Evolutionary conservation across 2,329 filamentous ascomycete genomes (phyloP).

Genomic region (Paracorniculantispora psalliotae): DNA sequence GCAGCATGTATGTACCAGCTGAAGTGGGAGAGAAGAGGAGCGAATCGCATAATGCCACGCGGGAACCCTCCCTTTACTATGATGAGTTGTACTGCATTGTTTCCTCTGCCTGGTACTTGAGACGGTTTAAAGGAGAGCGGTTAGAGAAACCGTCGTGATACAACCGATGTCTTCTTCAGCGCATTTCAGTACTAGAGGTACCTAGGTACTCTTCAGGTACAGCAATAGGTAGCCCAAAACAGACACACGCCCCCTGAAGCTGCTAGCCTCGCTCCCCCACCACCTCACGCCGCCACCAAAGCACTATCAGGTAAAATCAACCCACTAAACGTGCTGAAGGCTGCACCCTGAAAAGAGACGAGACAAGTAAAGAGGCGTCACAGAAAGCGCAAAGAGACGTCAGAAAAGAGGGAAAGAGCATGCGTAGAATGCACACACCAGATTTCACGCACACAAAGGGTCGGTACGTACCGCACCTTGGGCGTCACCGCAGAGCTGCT

Average conservation of each 20-base stretch:
- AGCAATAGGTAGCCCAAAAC: too few relatives aligned
- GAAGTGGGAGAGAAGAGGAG: not conserved
- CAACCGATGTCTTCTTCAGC: not conserved
- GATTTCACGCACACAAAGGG: not conserved
- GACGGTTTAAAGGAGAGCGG: too few relatives aligned
- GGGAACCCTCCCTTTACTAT: not conserved
- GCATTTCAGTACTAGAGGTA: not conserved
- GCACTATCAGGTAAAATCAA: not conserved
- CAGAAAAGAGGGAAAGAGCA: too few relatives aligned
- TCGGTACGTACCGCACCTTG: not conserved
- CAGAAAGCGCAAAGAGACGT: too few relatives aligned
- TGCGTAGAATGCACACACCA: too few relatives aligned
- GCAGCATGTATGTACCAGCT: not conserved
- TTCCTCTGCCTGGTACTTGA: too few relatives aligned
- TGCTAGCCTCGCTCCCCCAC: not conserved
- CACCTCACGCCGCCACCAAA: not conserved
- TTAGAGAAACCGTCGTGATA: not conserved
- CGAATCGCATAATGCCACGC: conserved; percentile 2
- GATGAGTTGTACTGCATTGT: not conserved
- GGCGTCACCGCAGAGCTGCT: too few relatives aligned
- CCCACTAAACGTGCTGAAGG: not conserved
- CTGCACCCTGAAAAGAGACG: not conserved
- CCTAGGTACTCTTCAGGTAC: too few relatives aligned
- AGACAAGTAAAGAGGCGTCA: not conserved
- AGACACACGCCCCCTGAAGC: not conserved